Evolutionary conservation across 768 basidiomycete species (phyloP).

Genomic region (Leccinum imitatum): DNA sequence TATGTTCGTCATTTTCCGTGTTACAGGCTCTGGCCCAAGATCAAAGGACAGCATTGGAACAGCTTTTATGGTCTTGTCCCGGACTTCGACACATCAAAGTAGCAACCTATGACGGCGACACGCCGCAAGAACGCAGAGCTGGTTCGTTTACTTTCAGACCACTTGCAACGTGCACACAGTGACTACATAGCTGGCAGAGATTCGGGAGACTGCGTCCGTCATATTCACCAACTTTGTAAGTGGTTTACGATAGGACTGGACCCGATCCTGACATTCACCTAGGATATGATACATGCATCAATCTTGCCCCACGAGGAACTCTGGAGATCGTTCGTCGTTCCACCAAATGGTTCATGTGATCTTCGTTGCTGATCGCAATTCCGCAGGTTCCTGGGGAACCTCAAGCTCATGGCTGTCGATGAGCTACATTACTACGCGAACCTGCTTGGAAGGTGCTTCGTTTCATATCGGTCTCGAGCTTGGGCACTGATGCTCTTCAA

Average conservation of each 20-base stretch:
- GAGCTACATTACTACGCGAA: constrained; percentile 88
- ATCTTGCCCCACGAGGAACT: constrained; percentile 81
- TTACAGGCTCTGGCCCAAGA: constrained; percentile 84
- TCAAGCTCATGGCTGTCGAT: constrained; percentile 78
- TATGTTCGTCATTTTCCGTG: background rate
- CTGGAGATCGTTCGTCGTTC: constrained; percentile 63
- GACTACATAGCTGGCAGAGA: constrained; percentile 38
- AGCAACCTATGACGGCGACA: constrained; percentile 88
- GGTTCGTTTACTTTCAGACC: constrained; percentile 39
- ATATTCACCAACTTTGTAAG: constrained; percentile 90
- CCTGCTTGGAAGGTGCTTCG: constrained; percentile 67
- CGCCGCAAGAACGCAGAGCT: constrained; percentile 63
- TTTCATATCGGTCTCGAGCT: background rate
- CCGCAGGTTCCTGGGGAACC: constrained; percentile 67
- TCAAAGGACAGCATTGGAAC: constrained; percentile 69
- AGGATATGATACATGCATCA: constrained; percentile 86
- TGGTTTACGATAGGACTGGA: background rate
- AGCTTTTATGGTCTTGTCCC: constrained; percentile 57
- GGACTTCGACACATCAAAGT: constrained; percentile 64
- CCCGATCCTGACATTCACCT: background rate
- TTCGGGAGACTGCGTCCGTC: constrained; percentile 72
- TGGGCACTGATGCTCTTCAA: constrained; percentile 27
- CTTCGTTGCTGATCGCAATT: constrained; percentile 3
- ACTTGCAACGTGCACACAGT: background rate
- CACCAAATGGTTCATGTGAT: background rate